Evolutionary conservation across 2,329 filamentous ascomycete species (phyloP).

Genomic region (Alternaria ventricosa): DNA sequence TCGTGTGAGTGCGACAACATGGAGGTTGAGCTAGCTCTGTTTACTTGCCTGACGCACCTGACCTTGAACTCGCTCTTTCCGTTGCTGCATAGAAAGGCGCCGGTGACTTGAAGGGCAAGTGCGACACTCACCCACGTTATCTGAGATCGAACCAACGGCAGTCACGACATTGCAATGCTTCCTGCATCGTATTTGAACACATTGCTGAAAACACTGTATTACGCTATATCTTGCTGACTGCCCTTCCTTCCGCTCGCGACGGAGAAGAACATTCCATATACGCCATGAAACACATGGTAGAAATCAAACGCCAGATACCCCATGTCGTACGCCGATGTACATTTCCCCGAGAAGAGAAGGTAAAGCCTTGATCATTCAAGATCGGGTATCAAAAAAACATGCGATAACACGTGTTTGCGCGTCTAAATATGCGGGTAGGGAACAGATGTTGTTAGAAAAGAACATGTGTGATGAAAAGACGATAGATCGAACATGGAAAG

Average conservation of each 20-base stretch:
- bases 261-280: background rate
- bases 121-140: background rate
- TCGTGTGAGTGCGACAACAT: background rate
- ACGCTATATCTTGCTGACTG: background rate
- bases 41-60: background rate
- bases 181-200: background rate
- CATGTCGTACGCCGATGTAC: background rate
- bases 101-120: accelerated
- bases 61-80: background rate
- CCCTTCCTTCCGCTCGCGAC: background rate
- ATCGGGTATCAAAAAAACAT: conserved; percentile 12
- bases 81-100: background rate
- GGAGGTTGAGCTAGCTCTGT: background rate
- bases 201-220: background rate
- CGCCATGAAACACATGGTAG: background rate
- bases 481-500: background rate
- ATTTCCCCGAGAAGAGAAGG: background rate
- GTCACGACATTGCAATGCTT: background rate
- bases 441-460: background rate
- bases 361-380: conserved; percentile 6
- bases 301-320: background rate
- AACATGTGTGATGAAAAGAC: background rate
- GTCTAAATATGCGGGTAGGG: background rate
- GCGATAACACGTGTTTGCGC: background rate
- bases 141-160: background rate